Evolutionary conservation across 805 yeast species (phyloP).

Genomic region (Suhomyces sp.): DNA sequence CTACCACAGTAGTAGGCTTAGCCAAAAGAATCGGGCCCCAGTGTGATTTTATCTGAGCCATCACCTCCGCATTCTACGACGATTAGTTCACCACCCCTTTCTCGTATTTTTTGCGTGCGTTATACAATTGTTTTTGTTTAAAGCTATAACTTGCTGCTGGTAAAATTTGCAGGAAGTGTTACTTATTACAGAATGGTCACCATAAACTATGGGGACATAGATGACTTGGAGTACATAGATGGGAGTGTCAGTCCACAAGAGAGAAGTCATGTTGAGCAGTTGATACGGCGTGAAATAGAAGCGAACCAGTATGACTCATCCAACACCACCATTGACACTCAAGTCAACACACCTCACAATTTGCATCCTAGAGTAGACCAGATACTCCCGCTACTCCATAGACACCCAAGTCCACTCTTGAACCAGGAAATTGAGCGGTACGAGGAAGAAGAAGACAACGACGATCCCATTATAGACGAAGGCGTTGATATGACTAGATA

Average conservation of each 20-base stretch:
- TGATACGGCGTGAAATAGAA: slow-evolving; percentile 26
- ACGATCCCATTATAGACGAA: slow-evolving; percentile 18
- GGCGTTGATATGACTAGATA: slow-evolving; percentile 34
- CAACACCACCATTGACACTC: slow-evolving; percentile 1
- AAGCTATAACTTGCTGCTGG: background rate
- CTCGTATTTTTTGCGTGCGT: background rate
- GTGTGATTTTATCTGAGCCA: background rate
- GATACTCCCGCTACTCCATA: slow-evolving; percentile 14
- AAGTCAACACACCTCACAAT: background rate
- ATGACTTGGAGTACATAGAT: slow-evolving; percentile 39
- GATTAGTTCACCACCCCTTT: background rate
- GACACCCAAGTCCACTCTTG: slow-evolving; percentile 10
- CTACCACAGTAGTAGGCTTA: background rate
- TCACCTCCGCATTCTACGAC: background rate
- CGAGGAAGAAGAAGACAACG: slow-evolving; percentile 24
- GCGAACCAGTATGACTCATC: slow-evolving; percentile 9
- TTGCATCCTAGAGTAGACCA: slow-evolving; percentile 16
- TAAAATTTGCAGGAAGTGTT: background rate
- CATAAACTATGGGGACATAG: slow-evolving; percentile 33
- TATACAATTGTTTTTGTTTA: background rate
- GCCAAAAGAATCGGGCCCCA: background rate
- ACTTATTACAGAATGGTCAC: slow-evolving; percentile 4
- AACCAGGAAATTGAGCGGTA: slow-evolving; percentile 17
- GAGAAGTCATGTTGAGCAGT: slow-evolving; percentile 31
- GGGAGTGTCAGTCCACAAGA: slow-evolving; percentile 34